Conservation (phyloP, 345 rosid genomes). For the Acer saccharum region DNA sequence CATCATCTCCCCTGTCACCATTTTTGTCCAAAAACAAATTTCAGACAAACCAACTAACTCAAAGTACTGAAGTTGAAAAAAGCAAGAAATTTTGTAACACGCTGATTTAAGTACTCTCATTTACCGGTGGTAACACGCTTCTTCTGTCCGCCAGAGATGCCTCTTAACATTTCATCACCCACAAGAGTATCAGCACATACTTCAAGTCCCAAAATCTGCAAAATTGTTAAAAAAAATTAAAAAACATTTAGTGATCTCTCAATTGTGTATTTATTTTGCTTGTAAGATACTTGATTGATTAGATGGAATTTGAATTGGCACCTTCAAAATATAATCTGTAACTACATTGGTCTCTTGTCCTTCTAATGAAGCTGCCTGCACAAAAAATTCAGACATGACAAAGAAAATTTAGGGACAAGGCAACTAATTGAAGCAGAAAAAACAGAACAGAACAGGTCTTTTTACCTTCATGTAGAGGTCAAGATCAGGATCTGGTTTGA, state of each 20-base stretch:
- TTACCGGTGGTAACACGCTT: slow-evolving; percentile 59
- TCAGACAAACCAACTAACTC: background rate
- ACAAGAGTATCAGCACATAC: slow-evolving; percentile 60
- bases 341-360: slow-evolving; percentile 67
- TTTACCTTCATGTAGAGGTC: slow-evolving; percentile 82
- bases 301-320: slow-evolving; percentile 10
- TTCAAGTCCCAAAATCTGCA: slow-evolving; percentile 63
- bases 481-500: slow-evolving; percentile 89
- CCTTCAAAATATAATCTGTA: slow-evolving; percentile 86
- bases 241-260: no score
- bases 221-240: background rate
- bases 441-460: background rate
- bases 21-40: background rate
- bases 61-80: no score
- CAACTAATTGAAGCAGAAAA: background rate
- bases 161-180: slow-evolving; percentile 61
- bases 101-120: no score
- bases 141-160: slow-evolving; percentile 65
- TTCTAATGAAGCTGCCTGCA: slow-evolving; percentile 66
- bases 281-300: background rate
- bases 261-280: background rate
- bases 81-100: no score
- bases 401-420: background rate
- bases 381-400: background rate
- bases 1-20: slow-evolving; percentile 64